phyloP scores from a whole-genome alignment of 306 rosid species.

The Rosa rugosa region DNA sequence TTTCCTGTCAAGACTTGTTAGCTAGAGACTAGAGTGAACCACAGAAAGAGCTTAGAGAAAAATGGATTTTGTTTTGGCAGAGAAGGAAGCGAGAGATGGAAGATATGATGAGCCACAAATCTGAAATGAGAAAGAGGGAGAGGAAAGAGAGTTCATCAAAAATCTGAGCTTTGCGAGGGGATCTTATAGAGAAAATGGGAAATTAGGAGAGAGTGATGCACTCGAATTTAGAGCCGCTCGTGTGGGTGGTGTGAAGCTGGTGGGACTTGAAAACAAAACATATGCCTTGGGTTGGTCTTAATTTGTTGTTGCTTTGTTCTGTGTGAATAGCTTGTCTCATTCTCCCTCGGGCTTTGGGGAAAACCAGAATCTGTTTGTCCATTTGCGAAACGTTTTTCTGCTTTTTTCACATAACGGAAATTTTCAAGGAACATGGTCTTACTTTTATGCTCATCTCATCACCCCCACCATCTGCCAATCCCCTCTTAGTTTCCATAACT shows the following conservation, averaged over 20 bases:
- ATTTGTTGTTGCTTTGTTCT: slow-evolving; percentile 13
- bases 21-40: not conserved
- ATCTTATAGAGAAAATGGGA: not conserved
- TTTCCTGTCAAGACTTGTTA: not conserved
- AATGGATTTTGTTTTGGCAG: not conserved
- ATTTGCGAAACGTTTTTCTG: slow-evolving; percentile 28
- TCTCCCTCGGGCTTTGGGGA: slow-evolving; percentile 49
- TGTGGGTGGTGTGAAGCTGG: slow-evolving; percentile 53
- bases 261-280: slow-evolving; percentile 5
- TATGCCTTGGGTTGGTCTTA: slow-evolving; percentile 15
- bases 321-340: not conserved
- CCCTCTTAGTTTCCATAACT: not conserved
- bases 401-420: slow-evolving; percentile 39
- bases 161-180: not conserved
- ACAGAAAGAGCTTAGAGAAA: not conserved
- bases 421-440: not conserved
- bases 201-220: not conserved
- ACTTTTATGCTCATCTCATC: slow-evolving; percentile 15
- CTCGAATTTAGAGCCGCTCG: slow-evolving; percentile 67
- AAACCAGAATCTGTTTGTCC: slow-evolving; percentile 55
- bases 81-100: not conserved
- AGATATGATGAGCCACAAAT: not conserved
- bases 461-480: slow-evolving; percentile 18
- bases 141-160: not conserved
- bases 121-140: not conserved